Evolutionary conservation across 2,329 filamentous ascomycete species (phyloP), one percentile per base, ranked within the genome.

Genomic region (Macroventuria anomochaeta): DNA sequence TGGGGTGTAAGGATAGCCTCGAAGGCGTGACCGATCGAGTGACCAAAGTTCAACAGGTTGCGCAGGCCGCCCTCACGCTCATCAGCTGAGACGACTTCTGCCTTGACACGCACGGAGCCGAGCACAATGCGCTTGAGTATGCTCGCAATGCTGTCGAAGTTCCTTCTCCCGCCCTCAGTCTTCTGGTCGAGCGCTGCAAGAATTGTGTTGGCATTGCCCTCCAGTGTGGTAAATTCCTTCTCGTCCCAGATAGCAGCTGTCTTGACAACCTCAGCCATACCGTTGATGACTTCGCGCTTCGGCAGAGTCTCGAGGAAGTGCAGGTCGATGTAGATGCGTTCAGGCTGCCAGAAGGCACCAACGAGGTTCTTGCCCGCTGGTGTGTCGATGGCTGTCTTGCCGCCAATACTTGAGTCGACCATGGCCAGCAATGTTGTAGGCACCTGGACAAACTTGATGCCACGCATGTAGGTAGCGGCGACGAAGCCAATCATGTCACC

Each of bases 401-500:
- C 95, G 58, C 95, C 95, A 71, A 99, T 97, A 31, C 92, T 96
- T 38, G 93, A 97, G 77, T 99, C 95, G 34, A 99, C 95, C 95
- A 99, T 99, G 60, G 95, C 87, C 46, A 99, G 82, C 52, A 99
- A 81, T 0, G 93, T 96, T 8, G 95, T 99, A 1, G 95, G 95
- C 39, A 99, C 93, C 77, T 99, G 95, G 34, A 97, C 92, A 73
- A 96, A 96, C 63, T 90, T 90, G 58, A 99, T 88, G 50, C 95
- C 95, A 64, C 95, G 88, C 95, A 99, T 99, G 78, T 97, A 99
- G 31, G 95, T 99, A 32, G 95, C 92, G 18, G 95, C 95, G 44
- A 97, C 92, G 73, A 96, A 99, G 46, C 95, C 95, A 59, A 96
- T 93, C 89, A 99, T 89, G 76, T 99, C 95, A 26, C 95, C 95